phyloP scores from a whole-genome alignment of 345 rosid genomes.

The Cardamine chenopodiifolia region DNA sequence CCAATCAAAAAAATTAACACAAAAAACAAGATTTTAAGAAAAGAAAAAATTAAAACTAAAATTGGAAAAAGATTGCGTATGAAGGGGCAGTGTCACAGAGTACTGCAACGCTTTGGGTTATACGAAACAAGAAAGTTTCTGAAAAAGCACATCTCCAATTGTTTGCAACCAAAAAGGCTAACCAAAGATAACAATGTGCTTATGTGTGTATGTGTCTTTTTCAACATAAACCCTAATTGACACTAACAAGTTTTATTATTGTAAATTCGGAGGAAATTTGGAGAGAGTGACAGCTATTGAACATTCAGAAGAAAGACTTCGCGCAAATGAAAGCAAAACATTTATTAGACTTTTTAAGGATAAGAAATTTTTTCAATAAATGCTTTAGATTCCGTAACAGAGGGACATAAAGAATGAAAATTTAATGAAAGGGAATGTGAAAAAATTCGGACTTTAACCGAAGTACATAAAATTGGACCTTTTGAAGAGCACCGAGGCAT shows the following conservation, averaged over 20 bases:
- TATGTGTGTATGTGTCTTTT: conserved; percentile 17
- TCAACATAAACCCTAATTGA: conserved; percentile 36
- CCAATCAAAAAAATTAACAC: neutral
- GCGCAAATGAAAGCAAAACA: conserved; percentile 32
- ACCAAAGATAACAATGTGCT: conserved; percentile 24
- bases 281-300: conserved; percentile 36
- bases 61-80: conserved; percentile 10
- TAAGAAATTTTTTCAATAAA: conserved; percentile 17
- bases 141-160: conserved; percentile 34
- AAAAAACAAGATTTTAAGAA: conserved; percentile 10
- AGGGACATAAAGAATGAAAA: conserved; percentile 29
- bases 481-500: conserved; percentile 94
- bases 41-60: neutral
- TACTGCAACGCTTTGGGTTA: conserved; percentile 31
- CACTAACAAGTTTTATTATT: neutral
- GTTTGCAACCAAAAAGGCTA: conserved; percentile 46
- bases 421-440: neutral
- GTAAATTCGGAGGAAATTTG: neutral
- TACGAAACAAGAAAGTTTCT: conserved; percentile 40
- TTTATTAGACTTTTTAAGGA: conserved; percentile 32
- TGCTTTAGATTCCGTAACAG: conserved; percentile 30
- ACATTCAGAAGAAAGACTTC: conserved; percentile 33
- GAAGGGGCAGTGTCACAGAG: conserved; percentile 31
- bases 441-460: neutral
- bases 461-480: conserved; percentile 47